Base-by-base conservation (phyloP, 2,329 filamentous ascomycete species). In the Trichoderma sp. region DNA sequence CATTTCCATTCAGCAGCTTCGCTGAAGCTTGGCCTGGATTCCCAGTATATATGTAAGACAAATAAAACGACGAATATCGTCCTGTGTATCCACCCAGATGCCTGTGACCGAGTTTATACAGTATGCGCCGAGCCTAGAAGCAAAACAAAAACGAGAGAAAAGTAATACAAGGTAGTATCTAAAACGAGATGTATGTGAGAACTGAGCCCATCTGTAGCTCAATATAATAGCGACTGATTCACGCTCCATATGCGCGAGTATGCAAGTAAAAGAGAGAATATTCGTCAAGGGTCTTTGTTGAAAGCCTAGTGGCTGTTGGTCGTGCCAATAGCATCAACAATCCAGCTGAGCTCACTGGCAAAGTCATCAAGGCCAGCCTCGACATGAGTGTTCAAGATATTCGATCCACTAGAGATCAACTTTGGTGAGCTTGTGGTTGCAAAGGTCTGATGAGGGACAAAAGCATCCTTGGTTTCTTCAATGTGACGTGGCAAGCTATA, bases 321-420 rank as follows among this genome's bases (percentile, higher is more conserved):
- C 32, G 76, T 79, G 65, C 81, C 80, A 73, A 88, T 86, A 28
- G 83, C 79, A 36, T 84, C 82, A 12, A 83, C 84, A 77, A 88
- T 85, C 86, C 86, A 88, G 69, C 84, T 82, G 73, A 88, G 79
- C 76, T 88, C 87, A 65, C 74, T 80, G 56, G 78, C 80, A 73
- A 84, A 82, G 70, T 84, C 81, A 61, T 84, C 82, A 6, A 84
- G 75, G 26, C 80, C 81, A 5, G 79, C 78, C 62, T 83, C 81
- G 56, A 80, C 78, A 3, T 81, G 82, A 51, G 77, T 75, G 9
- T 78, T 79, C 3, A 84, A 77, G 18, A 82, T 74, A 72, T 78
- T 75, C 60, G 70, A 60, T 70, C 74, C 74, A 51, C 69, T 75
- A 1, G 78, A 67, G 26, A 80, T 69, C n/a, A 81, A 68, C n/a